Percentiles rank a stretch among this genome's conserved stretches.
These are phyloP conservation scores for Mycosphaerelloides madeirae DNA, from an alignment of 2,329 filamentous ascomycete genomes.

Conservation along the genomic window DNA sequence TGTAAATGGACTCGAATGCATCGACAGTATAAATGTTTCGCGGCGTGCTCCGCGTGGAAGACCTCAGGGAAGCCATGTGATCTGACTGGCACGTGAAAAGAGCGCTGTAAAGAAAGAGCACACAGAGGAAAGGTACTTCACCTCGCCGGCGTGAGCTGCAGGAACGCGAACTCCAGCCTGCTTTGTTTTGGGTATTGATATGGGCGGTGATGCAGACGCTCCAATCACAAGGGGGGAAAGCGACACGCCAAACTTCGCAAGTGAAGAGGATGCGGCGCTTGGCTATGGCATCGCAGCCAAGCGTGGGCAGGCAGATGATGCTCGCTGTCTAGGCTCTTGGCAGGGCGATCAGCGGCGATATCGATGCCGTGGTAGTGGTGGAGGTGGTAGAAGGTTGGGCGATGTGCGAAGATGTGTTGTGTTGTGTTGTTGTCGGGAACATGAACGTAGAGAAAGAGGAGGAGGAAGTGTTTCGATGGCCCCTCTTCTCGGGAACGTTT, in stretches of 20 bases:
- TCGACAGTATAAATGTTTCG: slow-evolving; percentile 33
- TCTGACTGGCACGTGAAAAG: background rate
- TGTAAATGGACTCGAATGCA: slow-evolving; percentile 33
- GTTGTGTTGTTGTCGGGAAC: background rate
- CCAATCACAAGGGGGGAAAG: slow-evolving; percentile 3
- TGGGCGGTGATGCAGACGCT: background rate
- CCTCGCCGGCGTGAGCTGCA: background rate
- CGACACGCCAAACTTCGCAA: slow-evolving; percentile 2
- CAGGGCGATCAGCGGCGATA: too few relatives aligned
- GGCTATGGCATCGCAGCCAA: too few relatives aligned
- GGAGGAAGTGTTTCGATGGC: too few relatives aligned
- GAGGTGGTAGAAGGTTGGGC: background rate
- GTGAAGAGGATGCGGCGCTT: background rate
- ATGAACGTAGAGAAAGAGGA: too few relatives aligned
- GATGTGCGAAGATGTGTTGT: too few relatives aligned
- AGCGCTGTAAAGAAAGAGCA: background rate
- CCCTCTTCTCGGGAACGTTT: too few relatives aligned
- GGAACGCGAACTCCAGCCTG: background rate
- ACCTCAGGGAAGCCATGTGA: slow-evolving; percentile 18
- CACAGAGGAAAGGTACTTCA: background rate
- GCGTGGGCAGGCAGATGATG: too few relatives aligned
- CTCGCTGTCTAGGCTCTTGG: too few relatives aligned
- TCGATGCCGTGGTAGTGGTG: background rate
- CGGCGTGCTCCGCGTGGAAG: slow-evolving; percentile 18
- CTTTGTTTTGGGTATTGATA: too few relatives aligned